Evolutionary conservation across 2,329 filamentous ascomycete species (phyloP), one percentile per base, ranked within the genome.

Genomic region (Arthrobotrys conoides): DNA sequence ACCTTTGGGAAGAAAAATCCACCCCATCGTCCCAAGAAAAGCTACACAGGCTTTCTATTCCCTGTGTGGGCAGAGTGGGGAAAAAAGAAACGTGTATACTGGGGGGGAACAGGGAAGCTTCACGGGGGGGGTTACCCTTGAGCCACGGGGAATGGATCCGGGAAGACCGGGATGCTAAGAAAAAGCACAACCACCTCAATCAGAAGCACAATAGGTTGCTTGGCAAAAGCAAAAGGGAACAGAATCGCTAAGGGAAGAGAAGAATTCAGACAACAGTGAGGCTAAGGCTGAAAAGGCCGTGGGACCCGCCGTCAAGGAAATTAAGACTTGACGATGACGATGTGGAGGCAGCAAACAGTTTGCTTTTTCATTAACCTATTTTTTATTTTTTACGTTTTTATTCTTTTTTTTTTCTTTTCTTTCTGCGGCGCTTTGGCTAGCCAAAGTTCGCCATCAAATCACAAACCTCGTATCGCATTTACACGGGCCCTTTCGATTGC

Each of bases 251-350:
- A 61, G 59, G 30, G 38, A 67, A 48, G 59, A 46, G 20, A 55
- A 57, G 61, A 76, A 57, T 71, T 70, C 38, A 71, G 51, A 69
- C 72, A 51, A 77, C 51, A 24, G 49, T 57, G 61, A 30, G 65
- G 73, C 73, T 77, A 71, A 77, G 67, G 73, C 73, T 77, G 73
- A 67, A 66, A 57, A 64, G 71, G 57, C 46, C 30, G 49, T 69
- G 59, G 41, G 67, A 48, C 66, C 66, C 59, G 61, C 66, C 61
- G 57, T 76, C 66, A 53, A 61, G 66, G 57, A 70, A 70, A 76
- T 76, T 76, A 65, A 71, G 72, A 70, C 63, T 71, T 38, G 66
- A 71, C 69, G 51, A 70, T 70, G 72, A 76, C 72, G 72, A 76
- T 67, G 67, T 71, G 67, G 63, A 71, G 61, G 67, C 53, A 67